Percentiles rank a stretch among this genome's conserved stretches.
Conservation (phyloP, 352 stramenopile species). For the Hyaloperonospora brassicae region DNA sequence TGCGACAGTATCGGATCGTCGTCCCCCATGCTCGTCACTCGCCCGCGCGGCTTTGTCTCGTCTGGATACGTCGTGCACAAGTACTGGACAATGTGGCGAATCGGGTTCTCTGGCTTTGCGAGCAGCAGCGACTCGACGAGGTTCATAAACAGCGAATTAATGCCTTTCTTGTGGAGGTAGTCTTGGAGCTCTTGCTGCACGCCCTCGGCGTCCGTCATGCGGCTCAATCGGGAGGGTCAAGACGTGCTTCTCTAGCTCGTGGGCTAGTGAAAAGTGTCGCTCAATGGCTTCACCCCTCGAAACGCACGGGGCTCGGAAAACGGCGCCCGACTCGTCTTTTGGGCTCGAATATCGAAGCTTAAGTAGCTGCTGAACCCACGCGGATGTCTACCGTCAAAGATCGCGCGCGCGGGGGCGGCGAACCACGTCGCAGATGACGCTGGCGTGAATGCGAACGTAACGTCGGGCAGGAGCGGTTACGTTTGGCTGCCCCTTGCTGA, state of each 20-base stretch:
- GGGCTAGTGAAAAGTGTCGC: too few species aligned
- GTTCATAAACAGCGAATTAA: conserved; percentile 90
- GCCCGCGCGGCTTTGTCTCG: conserved; percentile 47
- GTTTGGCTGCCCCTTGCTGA: not conserved
- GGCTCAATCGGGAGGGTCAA: too few species aligned
- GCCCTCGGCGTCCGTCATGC: conserved; percentile 79
- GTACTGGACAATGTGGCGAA: conserved; percentile 87
- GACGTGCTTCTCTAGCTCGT: too few species aligned
- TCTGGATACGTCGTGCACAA: conserved; percentile 84
- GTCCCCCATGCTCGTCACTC: conserved; percentile 30
- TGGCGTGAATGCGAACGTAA: not conserved
- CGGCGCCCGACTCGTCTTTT: too few species aligned
- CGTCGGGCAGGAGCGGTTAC: too few species aligned
- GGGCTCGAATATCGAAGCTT: too few species aligned
- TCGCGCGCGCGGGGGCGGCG: too few species aligned
- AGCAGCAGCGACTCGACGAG: conserved; percentile 86
- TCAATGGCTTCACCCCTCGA: too few species aligned
- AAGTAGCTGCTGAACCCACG: too few species aligned
- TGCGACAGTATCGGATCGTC: conserved; percentile 38
- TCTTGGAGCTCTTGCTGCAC: conserved; percentile 89
- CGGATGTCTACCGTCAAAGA: too few species aligned
- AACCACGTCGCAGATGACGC: not conserved
- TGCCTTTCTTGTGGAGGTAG: conserved; percentile 87
- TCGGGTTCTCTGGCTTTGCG: conserved; percentile 84
- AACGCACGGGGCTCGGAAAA: too few species aligned